These are phyloP conservation scores for Flaveria robusta DNA, from an alignment of 129 eudicot species.

Conservation along the genomic window DNA sequence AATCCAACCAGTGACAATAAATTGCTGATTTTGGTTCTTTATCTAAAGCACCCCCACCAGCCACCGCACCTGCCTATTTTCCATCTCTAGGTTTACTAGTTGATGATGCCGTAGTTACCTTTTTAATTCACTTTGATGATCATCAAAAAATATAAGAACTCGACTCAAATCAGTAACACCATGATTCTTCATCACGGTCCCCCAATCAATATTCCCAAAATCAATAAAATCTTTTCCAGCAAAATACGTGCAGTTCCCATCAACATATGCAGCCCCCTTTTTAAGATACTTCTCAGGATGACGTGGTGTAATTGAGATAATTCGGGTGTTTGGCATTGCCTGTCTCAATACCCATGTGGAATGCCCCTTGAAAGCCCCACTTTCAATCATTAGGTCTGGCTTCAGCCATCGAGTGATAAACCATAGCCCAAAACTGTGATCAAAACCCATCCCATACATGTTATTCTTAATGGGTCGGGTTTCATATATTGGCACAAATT, in stretches of 20 bases:
- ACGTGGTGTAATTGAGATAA: constrained; percentile 87
- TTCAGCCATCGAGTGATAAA: constrained; percentile 89
- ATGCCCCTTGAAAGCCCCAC: constrained; percentile 99
- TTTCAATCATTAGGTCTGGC: constrained; percentile 96
- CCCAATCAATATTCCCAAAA: constrained; percentile 91
- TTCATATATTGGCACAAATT: constrained; percentile 86
- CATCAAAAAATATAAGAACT: constrained; percentile 91
- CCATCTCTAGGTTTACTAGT: background rate
- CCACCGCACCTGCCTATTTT: background rate
- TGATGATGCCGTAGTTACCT: constrained; percentile 43
- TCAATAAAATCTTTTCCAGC: constrained; percentile 96
- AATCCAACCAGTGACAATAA: background rate
- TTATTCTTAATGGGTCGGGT: constrained; percentile 88
- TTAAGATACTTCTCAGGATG: constrained; percentile 95
- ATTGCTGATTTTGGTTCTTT: background rate
- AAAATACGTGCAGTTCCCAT: constrained; percentile 92
- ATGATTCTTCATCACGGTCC: constrained; percentile 70
- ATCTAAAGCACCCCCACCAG: background rate
- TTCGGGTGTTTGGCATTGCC: constrained; percentile 89
- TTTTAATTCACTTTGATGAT: constrained; percentile 94
- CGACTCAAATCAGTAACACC: constrained; percentile 63
- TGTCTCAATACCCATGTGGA: constrained; percentile 98
- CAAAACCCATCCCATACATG: constrained; percentile 98
- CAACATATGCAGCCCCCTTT: constrained; percentile 96
- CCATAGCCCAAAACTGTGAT: constrained; percentile 99